Evolutionary conservation across 305 asterid species (phyloP), one percentile per base, ranked within the genome.

Genomic region (Fraxinus dipetala): DNA sequence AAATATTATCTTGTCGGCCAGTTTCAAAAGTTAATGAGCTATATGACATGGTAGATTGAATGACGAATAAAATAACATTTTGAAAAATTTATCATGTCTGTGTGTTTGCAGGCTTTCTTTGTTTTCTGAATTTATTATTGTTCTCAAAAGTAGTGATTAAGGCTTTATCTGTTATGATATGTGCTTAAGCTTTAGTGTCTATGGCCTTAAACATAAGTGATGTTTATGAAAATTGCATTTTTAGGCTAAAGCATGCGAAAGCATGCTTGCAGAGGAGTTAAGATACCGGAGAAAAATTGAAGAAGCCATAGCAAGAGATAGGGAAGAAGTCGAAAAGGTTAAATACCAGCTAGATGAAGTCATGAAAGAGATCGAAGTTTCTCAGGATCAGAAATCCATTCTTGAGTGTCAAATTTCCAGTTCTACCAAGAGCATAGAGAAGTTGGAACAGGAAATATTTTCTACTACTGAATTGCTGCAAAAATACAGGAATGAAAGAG

Each of bases 401-500:
- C 78, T 93, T 81, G 97, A 91, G 84, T 0, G 79, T 81, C 91
- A 90, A 87, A 89, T 92, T 63, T 87, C 89, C 76, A 85, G 87
- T 76, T 90, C 98, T 67, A 93, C 91, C 72, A 87, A 83, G 83
- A 79, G 80, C 82, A 89, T 89, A 6, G 89, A 96, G 85, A 96
- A 94, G 78, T 87, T 96, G 88, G 90, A 93, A 78, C 90, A 91
- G 83, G 93, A 91, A 85, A 90, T 94, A 91, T 91, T 89, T 74
- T 86, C 95, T 77, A 97, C 97, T 26, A 91, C 91, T 11, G 98
- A 91, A 56, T 89, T 94, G 76, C 73, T 96, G 91, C 91, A 91
- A 80, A 93, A 91, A 83, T 93, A 90, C 91, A 93, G 89, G 91
- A 86, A 82, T 65, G 98, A 96, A 87, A 90, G 90, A 84, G 97